A percentile compares a stretch with the other conserved stretches of the same genome.
These are phyloP conservation scores for Deinandra increscens DNA, from an alignment of 129 eudicot species.

Conservation along the genomic window DNA sequence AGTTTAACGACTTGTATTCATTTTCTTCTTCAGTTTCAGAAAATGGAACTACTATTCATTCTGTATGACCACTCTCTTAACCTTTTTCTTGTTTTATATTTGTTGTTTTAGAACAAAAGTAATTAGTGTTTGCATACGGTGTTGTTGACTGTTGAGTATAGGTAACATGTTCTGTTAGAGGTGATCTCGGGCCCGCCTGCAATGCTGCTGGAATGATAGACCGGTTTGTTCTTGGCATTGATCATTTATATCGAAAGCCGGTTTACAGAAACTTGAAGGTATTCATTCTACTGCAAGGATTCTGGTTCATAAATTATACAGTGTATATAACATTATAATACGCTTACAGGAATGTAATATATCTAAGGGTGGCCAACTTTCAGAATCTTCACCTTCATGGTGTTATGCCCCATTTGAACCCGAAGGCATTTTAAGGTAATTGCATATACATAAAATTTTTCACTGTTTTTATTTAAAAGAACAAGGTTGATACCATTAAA, in stretches of 20 bases:
- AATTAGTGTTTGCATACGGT: neutral
- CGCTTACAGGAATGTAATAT: slow-evolving; percentile 50
- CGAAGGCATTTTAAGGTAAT: slow-evolving; percentile 80
- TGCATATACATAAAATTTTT: neutral
- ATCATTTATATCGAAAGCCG: slow-evolving; percentile 72
- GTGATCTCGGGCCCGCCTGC: slow-evolving; percentile 82
- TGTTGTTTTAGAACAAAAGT: slow-evolving; percentile 5
- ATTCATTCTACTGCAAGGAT: slow-evolving; percentile 15
- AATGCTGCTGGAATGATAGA: slow-evolving; percentile 82
- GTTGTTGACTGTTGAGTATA: slow-evolving; percentile 30
- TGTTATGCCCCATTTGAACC: slow-evolving; percentile 87
- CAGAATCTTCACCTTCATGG: slow-evolving; percentile 67
- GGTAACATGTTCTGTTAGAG: slow-evolving; percentile 79
- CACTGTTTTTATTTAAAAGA: neutral
- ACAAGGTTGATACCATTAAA: too few species aligned
- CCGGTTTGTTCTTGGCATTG: slow-evolving; percentile 66
- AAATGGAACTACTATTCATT: slow-evolving; percentile 37
- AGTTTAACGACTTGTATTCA: slow-evolving; percentile 39
- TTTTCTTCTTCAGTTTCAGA: slow-evolving; percentile 40
- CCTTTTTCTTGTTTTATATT: neutral
- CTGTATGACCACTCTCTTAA: slow-evolving; percentile 42
- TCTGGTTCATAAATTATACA: neutral
- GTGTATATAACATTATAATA: neutral
- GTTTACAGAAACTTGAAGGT: slow-evolving; percentile 73
- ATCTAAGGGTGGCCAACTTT: slow-evolving; percentile 45